phyloP scores from a whole-genome alignment of 192 early-diverging fungal genomes.

The Geosiphon pyriformis region DNA sequence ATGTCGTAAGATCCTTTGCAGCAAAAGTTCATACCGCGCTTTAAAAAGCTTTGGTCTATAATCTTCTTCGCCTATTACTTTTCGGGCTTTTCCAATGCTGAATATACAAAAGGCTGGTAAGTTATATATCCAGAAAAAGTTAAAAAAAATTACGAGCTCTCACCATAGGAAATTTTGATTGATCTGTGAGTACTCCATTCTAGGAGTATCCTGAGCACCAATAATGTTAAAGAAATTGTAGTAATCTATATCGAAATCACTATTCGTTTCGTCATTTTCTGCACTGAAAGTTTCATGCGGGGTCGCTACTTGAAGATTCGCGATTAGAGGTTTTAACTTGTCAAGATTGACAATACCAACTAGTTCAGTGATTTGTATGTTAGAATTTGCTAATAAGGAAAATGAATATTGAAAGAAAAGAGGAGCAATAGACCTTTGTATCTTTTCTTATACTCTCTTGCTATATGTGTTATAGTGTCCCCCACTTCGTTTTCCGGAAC shows the following conservation, averaged over 20 bases:
- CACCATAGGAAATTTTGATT: background rate
- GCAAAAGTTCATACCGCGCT: slow-evolving; percentile 73
- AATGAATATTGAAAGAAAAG: background rate
- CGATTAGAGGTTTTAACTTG: background rate
- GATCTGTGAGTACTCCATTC: background rate
- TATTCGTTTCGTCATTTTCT: background rate
- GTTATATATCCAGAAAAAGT: background rate
- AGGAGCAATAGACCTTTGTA: background rate
- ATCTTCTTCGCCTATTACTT: slow-evolving; percentile 54
- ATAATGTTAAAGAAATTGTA: background rate
- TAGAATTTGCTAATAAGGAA: background rate
- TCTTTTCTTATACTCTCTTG: background rate
- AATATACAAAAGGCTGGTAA: background rate
- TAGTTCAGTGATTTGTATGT: too few relatives aligned
- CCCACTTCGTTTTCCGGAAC: background rate
- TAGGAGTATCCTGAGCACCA: background rate
- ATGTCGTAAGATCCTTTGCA: slow-evolving; percentile 76
- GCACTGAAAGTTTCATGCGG: background rate
- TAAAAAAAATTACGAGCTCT: background rate
- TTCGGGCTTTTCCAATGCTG: background rate
- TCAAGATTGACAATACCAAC: background rate
- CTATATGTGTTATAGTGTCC: background rate
- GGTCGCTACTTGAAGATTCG: background rate
- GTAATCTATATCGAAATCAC: background rate
- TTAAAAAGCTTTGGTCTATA: slow-evolving; percentile 64